Evolutionary conservation across 352 stramenopile genomes (phyloP).

Genomic region (Phytophthora nicotianae): DNA sequence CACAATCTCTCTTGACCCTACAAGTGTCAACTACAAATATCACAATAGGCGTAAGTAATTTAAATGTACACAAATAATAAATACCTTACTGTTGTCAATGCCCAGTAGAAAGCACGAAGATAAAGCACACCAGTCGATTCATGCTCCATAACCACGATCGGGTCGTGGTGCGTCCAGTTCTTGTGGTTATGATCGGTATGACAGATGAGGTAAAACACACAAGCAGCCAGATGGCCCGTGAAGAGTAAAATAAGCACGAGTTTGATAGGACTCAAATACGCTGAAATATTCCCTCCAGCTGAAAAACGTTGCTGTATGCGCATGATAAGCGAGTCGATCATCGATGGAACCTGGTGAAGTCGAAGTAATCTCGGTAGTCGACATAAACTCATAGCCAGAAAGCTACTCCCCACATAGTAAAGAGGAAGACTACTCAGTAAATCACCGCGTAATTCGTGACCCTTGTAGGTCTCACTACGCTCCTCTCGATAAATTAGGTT

Average conservation of each 20-base stretch:
- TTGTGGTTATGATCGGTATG: conserved; percentile 63
- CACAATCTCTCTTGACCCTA: conserved; percentile 74
- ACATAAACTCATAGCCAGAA: conserved; percentile 61
- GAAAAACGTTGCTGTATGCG: conserved; percentile 71
- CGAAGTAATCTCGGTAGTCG: conserved; percentile 64
- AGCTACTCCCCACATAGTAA: conserved; percentile 68
- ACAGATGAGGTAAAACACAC: conserved; percentile 77
- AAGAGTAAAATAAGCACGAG: conserved; percentile 67
- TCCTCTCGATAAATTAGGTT: conserved; percentile 64
- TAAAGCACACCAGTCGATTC: conserved; percentile 57
- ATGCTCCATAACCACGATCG: conserved; percentile 72
- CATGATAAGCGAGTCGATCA: conserved; percentile 70
- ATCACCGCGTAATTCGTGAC: conserved; percentile 48
- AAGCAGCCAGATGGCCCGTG: conserved; percentile 64
- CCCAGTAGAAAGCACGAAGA: conserved; percentile 79
- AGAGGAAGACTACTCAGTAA: conserved; percentile 54
- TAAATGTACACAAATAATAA: background rate
- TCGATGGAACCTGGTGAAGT: conserved; percentile 38
- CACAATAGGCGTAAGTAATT: background rate
- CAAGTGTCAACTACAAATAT: conserved; percentile 54
- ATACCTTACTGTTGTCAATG: conserved; percentile 68
- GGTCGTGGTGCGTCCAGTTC: conserved; percentile 74
- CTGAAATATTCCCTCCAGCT: conserved; percentile 57
- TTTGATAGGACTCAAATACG: conserved; percentile 69
- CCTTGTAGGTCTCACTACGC: conserved; percentile 45